Conservation (phyloP, 257 asterid species). For the Salvia splendens region DNA sequence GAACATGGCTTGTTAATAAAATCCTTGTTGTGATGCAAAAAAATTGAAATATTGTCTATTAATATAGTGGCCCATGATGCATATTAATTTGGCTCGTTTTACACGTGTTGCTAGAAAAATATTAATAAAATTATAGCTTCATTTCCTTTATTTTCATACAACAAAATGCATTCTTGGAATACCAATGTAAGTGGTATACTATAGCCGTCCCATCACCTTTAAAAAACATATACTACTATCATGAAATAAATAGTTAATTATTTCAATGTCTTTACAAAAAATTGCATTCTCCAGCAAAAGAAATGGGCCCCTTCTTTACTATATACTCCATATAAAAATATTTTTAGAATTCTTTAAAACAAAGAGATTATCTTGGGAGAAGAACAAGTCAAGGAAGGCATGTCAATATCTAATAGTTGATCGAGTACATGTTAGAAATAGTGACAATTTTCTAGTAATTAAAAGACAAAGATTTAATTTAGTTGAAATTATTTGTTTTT, state of each 20-base stretch:
- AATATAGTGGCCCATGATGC: conserved; percentile 5
- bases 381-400: no score
- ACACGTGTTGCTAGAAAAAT: neutral
- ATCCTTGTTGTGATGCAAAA: neutral
- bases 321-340: neutral
- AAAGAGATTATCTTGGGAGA: neutral
- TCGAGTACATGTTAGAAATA: no score
- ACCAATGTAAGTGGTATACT: neutral
- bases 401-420: no score
- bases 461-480: no score
- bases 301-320: no score
- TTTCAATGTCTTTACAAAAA: no score
- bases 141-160: no score
- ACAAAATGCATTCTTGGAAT: neutral
- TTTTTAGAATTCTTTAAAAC: no score
- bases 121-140: no score
- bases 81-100: neutral
- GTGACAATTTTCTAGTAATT: no score
- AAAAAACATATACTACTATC: neutral
- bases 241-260: neutral
- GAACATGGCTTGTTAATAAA: conserved; percentile 45
- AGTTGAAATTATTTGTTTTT: no score
- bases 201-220: conserved; percentile 7
- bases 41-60: neutral
- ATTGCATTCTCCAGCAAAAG: no score